Conservation (phyloP, 2,329 filamentous ascomycete species). For the Hortaea sp. region DNA sequence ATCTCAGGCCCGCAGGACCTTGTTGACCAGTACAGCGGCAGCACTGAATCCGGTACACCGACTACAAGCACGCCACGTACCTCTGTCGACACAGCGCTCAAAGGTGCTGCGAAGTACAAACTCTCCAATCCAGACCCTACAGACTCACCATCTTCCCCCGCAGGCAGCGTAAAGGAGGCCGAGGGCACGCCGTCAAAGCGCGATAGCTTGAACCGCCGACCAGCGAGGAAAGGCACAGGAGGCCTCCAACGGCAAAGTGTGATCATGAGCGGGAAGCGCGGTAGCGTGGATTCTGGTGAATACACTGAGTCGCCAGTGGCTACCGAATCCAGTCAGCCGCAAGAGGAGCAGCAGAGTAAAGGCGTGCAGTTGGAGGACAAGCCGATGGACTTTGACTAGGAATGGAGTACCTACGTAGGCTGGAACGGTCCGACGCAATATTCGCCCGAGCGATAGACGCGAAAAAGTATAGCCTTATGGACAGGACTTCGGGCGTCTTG, state of each 20-base stretch:
- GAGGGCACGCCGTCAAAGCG: conserved; percentile 46
- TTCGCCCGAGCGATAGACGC: neutral
- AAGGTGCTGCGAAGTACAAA: conserved; percentile 5
- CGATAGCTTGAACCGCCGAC: conserved; percentile 51
- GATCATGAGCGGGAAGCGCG: conserved; percentile 18
- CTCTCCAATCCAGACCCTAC: conserved; percentile 2
- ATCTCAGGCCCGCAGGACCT: conserved; percentile 17
- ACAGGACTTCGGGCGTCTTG: too few relatives aligned
- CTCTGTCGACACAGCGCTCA: conserved; percentile 1
- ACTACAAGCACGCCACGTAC: conserved; percentile 6
- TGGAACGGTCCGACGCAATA: neutral
- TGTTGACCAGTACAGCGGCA: conserved; percentile 18
- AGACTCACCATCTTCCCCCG: neutral
- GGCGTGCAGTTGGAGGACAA: conserved; percentile 63
- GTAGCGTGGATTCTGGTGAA: conserved; percentile 11
- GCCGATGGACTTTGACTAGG: conserved; percentile 62
- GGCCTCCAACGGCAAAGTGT: conserved; percentile 25
- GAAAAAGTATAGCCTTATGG: neutral
- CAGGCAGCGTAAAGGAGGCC: conserved; percentile 9
- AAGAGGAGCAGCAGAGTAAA: neutral
- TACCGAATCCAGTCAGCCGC: neutral
- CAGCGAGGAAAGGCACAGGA: conserved; percentile 40
- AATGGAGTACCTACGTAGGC: conserved; percentile 13
- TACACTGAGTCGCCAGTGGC: conserved; percentile 12
- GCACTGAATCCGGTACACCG: conserved; percentile 10